A percentile compares a stretch with the other conserved stretches of the same genome.
phyloP scores from a whole-genome alignment of 352 stramenopile species.

The Phytopythium kandeliae region DNA sequence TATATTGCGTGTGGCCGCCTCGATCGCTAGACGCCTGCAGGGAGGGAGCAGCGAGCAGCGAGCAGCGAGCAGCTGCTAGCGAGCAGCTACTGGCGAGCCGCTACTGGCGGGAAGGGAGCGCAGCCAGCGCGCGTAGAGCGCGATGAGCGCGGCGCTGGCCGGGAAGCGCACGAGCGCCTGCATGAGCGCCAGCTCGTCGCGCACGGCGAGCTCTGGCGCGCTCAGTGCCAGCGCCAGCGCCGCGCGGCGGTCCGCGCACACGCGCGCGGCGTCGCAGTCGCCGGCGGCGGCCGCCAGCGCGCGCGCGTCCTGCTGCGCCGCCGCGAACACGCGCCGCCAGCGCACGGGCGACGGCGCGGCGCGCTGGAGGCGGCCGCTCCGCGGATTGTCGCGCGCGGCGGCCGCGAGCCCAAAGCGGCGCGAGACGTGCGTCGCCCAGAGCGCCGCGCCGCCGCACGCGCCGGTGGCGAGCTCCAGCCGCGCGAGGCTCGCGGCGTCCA shows the following conservation, averaged over 20 bases:
- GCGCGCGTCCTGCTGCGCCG: conserved; percentile 28
- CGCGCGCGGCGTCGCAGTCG: conserved; percentile 26
- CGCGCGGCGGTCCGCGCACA: conserved; percentile 20
- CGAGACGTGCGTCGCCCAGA: conserved; percentile 40
- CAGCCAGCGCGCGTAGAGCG: conserved; percentile 47
- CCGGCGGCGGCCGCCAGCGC: conserved; percentile 15
- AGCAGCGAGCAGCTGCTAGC: too few relatives aligned
- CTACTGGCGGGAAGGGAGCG: conserved; percentile 2
- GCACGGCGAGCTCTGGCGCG: conserved; percentile 27
- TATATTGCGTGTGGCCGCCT: conserved; percentile 6
- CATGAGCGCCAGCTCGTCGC: conserved; percentile 61
- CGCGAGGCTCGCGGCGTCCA: conserved; percentile 31
- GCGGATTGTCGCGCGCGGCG: too few relatives aligned
- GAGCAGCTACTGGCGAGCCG: too few relatives aligned
- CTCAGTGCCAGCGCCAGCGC: conserved; percentile 19
- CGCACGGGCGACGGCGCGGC: conserved; percentile 5
- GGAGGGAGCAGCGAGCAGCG: too few relatives aligned
- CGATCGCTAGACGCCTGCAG: too few relatives aligned
- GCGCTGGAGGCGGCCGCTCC: too few relatives aligned
- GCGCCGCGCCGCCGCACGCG: conserved; percentile 16
- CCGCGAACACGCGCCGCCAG: conserved; percentile 46
- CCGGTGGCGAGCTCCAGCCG: conserved; percentile 26
- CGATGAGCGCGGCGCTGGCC: conserved; percentile 32
- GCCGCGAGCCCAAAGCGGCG: conserved; percentile 22
- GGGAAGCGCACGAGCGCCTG: conserved; percentile 45